These are phyloP conservation scores for Solanum aculeatissimum DNA, from an alignment of 305 asterid species.

Conservation along the genomic window DNA sequence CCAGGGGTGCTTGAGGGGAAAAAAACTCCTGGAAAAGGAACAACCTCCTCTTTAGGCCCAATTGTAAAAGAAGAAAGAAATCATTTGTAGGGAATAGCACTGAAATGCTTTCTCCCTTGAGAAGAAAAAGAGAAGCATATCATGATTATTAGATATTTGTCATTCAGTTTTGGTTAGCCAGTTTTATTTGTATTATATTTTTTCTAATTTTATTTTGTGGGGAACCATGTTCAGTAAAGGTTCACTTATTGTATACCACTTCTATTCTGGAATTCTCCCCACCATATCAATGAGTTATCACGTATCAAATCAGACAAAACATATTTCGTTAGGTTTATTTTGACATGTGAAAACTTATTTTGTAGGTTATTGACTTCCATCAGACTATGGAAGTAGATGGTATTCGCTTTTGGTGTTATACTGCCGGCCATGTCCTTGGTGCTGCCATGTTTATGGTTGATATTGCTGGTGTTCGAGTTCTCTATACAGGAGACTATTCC, in stretches of 20 bases:
- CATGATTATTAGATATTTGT: background rate
- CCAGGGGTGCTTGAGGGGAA: background rate
- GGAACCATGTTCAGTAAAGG: background rate
- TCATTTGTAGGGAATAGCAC: background rate
- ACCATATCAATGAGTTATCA: background rate
- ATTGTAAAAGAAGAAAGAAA: background rate
- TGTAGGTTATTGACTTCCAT: conserved; percentile 95
- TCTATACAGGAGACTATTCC: conserved; percentile 95
- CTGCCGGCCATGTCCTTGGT: conserved; percentile 99
- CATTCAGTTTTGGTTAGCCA: background rate
- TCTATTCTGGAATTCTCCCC: background rate
- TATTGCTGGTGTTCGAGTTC: conserved; percentile 95
- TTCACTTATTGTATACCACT: background rate
- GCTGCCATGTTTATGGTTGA: conserved; percentile 99
- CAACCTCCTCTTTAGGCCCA: background rate
- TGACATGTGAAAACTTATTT: conserved; percentile 8
- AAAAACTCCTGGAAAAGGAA: background rate
- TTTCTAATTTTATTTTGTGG: background rate
- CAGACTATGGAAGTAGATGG: conserved; percentile 95
- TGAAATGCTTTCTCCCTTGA: background rate
- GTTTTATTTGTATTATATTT: background rate
- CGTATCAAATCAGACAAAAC: background rate
- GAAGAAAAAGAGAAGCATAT: background rate
- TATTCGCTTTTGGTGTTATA: conserved; percentile 97
- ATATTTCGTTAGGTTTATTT: background rate